These are phyloP conservation scores for Berkeleyomyces rouxiae DNA, from an alignment of 2,329 filamentous ascomycete species.

Conservation along the genomic window DNA sequence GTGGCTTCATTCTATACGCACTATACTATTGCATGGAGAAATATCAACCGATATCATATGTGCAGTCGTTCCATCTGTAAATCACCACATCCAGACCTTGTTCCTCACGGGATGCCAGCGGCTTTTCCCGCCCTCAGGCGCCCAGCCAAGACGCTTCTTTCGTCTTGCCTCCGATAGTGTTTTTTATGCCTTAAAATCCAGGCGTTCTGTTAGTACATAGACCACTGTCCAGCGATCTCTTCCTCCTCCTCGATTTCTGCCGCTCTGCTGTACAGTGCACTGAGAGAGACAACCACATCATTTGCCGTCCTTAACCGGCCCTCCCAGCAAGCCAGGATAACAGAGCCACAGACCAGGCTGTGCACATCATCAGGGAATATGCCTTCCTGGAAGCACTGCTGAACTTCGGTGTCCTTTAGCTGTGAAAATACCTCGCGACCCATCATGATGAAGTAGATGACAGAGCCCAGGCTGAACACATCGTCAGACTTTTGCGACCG, in stretches of 20 bases:
- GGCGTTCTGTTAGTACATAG: slow-evolving; percentile 13
- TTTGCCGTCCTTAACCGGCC: slow-evolving; percentile 11
- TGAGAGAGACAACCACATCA: slow-evolving; percentile 11
- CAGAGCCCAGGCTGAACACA: slow-evolving; percentile 22
- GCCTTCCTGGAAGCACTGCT: slow-evolving; percentile 16
- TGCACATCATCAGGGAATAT: slow-evolving; percentile 19
- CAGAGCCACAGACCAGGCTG: slow-evolving; percentile 17
- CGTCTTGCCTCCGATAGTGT: background rate
- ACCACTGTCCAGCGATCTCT: slow-evolving; percentile 14
- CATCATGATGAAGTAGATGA: slow-evolving; percentile 22
- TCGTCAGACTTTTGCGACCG: slow-evolving; percentile 19
- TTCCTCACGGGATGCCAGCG: slow-evolving; percentile 2
- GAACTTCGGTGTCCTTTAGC: slow-evolving; percentile 19
- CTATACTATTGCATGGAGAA: slow-evolving; percentile 6
- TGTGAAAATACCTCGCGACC: slow-evolving; percentile 19
- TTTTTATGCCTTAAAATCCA: slow-evolving; percentile 3
- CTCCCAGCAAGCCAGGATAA: slow-evolving; percentile 20
- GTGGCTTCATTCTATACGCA: slow-evolving; percentile 10
- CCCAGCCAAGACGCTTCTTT: background rate
- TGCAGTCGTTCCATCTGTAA: slow-evolving; percentile 13
- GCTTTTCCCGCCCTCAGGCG: background rate
- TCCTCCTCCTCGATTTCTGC: slow-evolving; percentile 13
- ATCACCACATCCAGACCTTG: slow-evolving; percentile 10
- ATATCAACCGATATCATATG: slow-evolving; percentile 9
- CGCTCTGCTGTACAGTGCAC: slow-evolving; percentile 12